Evolutionary conservation across 2,329 filamentous ascomycete species (phyloP), one percentile per base, ranked within the genome.

Genomic region (Fusarium floridanum): DNA sequence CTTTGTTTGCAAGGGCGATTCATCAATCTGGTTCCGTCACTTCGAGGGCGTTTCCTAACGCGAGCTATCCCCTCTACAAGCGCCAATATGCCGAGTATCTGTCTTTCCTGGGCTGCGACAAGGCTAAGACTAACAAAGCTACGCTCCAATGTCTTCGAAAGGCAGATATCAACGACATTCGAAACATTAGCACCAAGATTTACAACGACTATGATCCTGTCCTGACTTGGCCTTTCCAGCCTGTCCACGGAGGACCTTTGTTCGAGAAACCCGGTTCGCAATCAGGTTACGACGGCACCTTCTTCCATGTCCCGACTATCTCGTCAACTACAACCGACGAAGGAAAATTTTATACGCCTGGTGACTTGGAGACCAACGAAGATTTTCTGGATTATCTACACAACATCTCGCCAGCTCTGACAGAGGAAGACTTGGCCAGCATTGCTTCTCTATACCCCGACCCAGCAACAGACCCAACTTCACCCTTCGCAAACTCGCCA

Each of bases 161-260:
- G 2, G 83, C 81, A 0, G 80, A 84, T 12, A 77, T 85, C 2
- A 64, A 74, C 5, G 78, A 80, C 2, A 84, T 88, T 41, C 67
- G 79, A 10, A 73, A 80, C 66, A 82, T 84, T 20, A 85, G 84
- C 39, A 79, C 80, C 0, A 80, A 81, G 22, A 64, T 86, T 4
- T 86, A 82, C 65, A 75, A 80, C 3, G 80, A 82, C 0, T 83
- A 83, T 5, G 76, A 83, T 6, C 81, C 82, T 17, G 81, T 81
- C 41, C 77, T 85, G 29, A 87, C 84, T 0, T 88, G 86, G 86
- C 86, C 86, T 0, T 88, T 85, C 77, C 86, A 88, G 61, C 86
- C 86, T 1, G 83, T 84, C 0, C 84, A 85, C 1, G 85, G 85
- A 0, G 86, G 85, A 0, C 84, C 84, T 0, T 66, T 87, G 0